These are phyloP conservation scores for Penicillium antarcticum DNA, from an alignment of 495 filamentous ascomycete species.

Conservation along the genomic window DNA sequence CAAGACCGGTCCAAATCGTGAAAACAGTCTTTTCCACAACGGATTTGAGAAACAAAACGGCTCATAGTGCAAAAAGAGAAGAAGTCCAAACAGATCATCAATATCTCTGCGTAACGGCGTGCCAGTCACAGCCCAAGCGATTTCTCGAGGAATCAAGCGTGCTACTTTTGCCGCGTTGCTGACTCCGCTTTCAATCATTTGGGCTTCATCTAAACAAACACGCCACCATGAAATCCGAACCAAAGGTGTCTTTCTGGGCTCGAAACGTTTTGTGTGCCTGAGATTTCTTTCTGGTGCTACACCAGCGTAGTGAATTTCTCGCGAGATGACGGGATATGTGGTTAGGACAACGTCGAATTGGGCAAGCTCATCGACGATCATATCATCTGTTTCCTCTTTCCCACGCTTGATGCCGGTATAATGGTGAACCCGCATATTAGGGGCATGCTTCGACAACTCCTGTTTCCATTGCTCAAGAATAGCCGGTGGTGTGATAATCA, in stretches of 20 bases:
- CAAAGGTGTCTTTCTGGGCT: conserved; percentile 68
- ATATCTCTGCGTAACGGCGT: conserved; percentile 82
- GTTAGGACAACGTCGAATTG: conserved; percentile 80
- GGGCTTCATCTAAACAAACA: conserved; percentile 89
- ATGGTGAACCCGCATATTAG: conserved; percentile 50
- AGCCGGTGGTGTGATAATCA: conserved; percentile 82
- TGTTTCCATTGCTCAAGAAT: conserved; percentile 85
- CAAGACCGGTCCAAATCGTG: conserved; percentile 57
- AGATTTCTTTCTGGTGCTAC: conserved; percentile 60
- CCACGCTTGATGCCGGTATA: conserved; percentile 48
- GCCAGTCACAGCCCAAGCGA: conserved; percentile 91
- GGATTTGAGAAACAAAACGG: conserved; percentile 61
- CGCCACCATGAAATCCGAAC: conserved; percentile 86
- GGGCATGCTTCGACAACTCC: conserved; percentile 70
- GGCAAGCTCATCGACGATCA: conserved; percentile 45
- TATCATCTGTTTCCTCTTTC: conserved; percentile 33
- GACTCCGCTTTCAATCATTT: conserved; percentile 89
- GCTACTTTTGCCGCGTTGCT: conserved; percentile 81
- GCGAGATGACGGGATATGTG: conserved; percentile 74
- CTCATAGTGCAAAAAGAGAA: conserved; percentile 76
- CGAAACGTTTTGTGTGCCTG: conserved; percentile 63
- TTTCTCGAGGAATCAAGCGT: conserved; percentile 71
- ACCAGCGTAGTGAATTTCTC: conserved; percentile 74
- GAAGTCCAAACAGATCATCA: conserved; percentile 62
- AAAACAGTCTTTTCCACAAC: conserved; percentile 67